These are phyloP conservation scores for Lupinus albus DNA, from an alignment of 306 rosid genomes.

Conservation along the genomic window DNA sequence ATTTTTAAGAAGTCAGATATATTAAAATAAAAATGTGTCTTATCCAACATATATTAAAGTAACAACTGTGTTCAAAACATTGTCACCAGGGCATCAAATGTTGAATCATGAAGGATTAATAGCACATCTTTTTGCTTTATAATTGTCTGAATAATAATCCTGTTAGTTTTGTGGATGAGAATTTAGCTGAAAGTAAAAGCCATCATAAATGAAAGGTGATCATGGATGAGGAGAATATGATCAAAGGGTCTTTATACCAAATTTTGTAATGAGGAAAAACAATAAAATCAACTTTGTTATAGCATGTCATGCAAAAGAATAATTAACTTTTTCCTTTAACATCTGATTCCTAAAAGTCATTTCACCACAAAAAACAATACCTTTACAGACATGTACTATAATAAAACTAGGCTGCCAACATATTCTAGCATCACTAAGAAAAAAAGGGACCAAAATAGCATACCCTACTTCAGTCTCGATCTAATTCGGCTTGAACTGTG, in stretches of 20 bases:
- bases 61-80: conserved; percentile 10
- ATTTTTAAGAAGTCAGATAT: no score
- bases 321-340: background rate
- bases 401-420: conserved; percentile 35
- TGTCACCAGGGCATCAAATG: conserved; percentile 6
- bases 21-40: background rate
- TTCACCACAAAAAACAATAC: background rate
- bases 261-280: background rate
- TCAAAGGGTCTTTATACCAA: background rate
- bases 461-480: conserved; percentile 50
- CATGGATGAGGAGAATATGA: background rate
- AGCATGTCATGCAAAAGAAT: conserved; percentile 5
- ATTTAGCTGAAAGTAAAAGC: background rate
- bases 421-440: conserved; percentile 4
- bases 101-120: conserved; percentile 3
- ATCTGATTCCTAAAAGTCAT: conserved; percentile 21
- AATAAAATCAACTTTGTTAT: conserved; percentile 25
- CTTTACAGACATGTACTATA: conserved; percentile 22
- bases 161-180: background rate
- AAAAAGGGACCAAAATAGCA: background rate
- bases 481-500: conserved; percentile 44
- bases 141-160: no score
- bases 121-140: background rate
- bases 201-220: conserved; percentile 1
- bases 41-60: background rate